Percentiles rank a stretch among this genome's conserved stretches.
Conservation (phyloP, 371 early-diverging fungal genomes). For the Actinomortierella wolfii region DNA sequence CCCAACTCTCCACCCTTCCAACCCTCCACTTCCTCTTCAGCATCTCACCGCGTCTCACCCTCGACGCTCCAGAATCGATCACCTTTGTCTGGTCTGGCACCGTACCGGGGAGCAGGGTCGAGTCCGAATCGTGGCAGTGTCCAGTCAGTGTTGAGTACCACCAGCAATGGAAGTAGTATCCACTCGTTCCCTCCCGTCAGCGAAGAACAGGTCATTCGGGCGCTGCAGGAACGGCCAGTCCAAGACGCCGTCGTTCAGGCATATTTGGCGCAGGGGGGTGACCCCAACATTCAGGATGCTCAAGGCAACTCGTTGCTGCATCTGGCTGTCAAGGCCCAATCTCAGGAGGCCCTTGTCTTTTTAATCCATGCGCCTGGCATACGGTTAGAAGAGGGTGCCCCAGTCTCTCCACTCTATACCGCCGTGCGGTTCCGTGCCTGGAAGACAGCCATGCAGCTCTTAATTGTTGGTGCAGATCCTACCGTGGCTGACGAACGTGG, state of each 20-base stretch:
- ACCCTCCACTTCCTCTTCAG: no score
- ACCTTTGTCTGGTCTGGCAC: conserved; percentile 24
- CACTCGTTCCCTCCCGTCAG: conserved; percentile 8
- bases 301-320: conserved; percentile 42
- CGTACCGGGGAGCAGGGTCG: conserved; percentile 15
- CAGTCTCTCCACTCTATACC: conserved; percentile 41
- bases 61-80: conserved; percentile 25
- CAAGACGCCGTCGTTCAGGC: conserved; percentile 34
- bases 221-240: conserved; percentile 30
- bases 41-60: conserved; percentile 38
- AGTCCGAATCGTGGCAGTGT: conserved; percentile 35
- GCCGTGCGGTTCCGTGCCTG: conserved; percentile 44
- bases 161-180: neutral
- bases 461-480: conserved; percentile 38
- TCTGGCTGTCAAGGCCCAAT: conserved; percentile 36
- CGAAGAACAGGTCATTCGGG: conserved; percentile 36
- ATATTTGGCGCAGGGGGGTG: conserved; percentile 30
- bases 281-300: conserved; percentile 41
- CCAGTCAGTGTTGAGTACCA: conserved; percentile 22
- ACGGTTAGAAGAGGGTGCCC: conserved; percentile 39
- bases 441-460: conserved; percentile 42
- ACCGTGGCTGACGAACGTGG: conserved; percentile 44
- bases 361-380: conserved; percentile 35
- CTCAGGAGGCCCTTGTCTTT: conserved; percentile 40
- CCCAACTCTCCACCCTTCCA: conserved; percentile 24